A percentile compares a stretch with the other conserved stretches of the same genome.
Conservation (phyloP, 768 basidiomycete genomes). For the Termitomyces bulborhizus region DNA sequence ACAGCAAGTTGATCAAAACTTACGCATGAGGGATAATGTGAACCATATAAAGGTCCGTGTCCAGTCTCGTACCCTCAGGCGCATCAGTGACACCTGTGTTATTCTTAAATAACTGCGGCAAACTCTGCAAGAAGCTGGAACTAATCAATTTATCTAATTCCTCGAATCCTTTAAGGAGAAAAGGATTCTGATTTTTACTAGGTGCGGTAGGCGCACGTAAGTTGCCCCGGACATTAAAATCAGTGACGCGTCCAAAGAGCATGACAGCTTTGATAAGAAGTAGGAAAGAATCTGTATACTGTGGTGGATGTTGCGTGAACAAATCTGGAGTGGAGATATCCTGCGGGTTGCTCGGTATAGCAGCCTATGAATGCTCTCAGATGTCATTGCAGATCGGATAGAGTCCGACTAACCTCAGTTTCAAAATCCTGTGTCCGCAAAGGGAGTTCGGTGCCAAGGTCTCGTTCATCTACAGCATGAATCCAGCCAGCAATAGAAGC, state of each 20-base stretch:
- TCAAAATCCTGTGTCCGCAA: slow-evolving; percentile 73
- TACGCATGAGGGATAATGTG: slow-evolving; percentile 85
- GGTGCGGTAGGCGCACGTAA: slow-evolving; percentile 60
- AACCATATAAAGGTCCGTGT: slow-evolving; percentile 84
- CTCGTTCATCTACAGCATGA: slow-evolving; percentile 78
- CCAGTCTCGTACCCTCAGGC: slow-evolving; percentile 52
- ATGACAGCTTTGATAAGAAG: slow-evolving; percentile 79
- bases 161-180: slow-evolving; percentile 57
- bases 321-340: slow-evolving; percentile 57
- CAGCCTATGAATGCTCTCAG: slow-evolving; percentile 31
- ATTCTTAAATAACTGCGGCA: slow-evolving; percentile 64
- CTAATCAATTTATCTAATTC: slow-evolving; percentile 66
- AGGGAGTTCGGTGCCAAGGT: slow-evolving; percentile 81
- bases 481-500: slow-evolving; percentile 80
- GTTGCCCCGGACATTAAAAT: slow-evolving; percentile 75
- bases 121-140: slow-evolving; percentile 59
- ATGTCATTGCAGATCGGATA: neutral
- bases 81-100: slow-evolving; percentile 57
- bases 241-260: slow-evolving; percentile 81
- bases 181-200: slow-evolving; percentile 71
- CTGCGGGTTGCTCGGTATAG: slow-evolving; percentile 70
- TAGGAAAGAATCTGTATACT: slow-evolving; percentile 78
- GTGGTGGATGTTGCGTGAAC: slow-evolving; percentile 63
- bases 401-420: slow-evolving; percentile 48
- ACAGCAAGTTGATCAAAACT: slow-evolving; percentile 19